Conservation (phyloP, 306 rosid genomes). For the Sesbania bispinosa region DNA sequence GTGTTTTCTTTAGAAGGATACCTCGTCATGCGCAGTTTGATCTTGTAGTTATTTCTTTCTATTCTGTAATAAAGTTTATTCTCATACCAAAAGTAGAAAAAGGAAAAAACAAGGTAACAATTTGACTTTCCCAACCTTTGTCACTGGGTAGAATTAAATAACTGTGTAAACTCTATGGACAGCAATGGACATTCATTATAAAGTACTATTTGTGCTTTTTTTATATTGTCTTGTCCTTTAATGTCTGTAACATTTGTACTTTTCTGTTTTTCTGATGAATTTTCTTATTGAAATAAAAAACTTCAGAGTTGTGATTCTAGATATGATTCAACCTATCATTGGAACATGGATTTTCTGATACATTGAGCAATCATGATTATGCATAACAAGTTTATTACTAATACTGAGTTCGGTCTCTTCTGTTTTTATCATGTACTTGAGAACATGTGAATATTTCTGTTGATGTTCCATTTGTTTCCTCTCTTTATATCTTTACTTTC, state of each 20-base stretch:
- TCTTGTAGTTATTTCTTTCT: no score
- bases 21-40: not conserved
- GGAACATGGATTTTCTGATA: not conserved
- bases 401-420: not conserved
- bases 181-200: no score
- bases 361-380: not conserved
- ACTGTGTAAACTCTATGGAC: no score
- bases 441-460: not conserved
- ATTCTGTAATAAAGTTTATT: no score
- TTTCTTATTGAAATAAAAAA: not conserved
- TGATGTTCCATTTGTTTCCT: constrained; percentile 7
- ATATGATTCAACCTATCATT: not conserved
- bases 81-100: no score
- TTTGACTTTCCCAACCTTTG: not conserved
- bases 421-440: not conserved
- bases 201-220: no score
- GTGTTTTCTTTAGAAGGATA: not conserved
- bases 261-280: no score
- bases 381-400: not conserved
- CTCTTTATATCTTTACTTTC: not conserved
- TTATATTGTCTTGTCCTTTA: no score
- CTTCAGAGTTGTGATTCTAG: not conserved
- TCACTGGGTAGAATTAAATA: not conserved
- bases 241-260: no score
- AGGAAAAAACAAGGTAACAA: not conserved